Evolutionary conservation across 1,284 basidiomycete genomes (phyloP).

Genomic region (Leucoagaricus sp.): DNA sequence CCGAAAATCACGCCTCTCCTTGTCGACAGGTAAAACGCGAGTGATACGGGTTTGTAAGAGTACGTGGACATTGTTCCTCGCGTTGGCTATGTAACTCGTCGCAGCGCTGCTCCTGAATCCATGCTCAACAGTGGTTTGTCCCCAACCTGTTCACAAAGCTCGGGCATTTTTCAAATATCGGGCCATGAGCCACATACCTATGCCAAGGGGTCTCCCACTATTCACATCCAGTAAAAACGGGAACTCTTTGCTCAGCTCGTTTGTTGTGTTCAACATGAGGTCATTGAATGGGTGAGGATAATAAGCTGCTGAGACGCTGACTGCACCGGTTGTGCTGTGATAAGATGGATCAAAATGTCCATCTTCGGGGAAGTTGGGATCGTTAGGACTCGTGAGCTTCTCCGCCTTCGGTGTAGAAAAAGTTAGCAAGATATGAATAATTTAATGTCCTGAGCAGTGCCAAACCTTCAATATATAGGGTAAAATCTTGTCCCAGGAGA

Average conservation of each 20-base stretch:
- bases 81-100: constrained; percentile 36
- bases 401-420: not conserved
- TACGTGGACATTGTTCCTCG: constrained; percentile 39
- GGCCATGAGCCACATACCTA: constrained; percentile 18
- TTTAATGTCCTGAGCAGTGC: not conserved
- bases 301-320: constrained; percentile 4
- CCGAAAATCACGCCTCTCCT: not conserved
- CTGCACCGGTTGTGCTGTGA: constrained; percentile 5
- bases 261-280: constrained; percentile 1
- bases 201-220: constrained; percentile 29
- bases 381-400: not conserved
- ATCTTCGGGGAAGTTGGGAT: not conserved
- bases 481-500: constrained; percentile 3
- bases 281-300: not conserved
- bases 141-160: constrained; percentile 30
- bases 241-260: constrained; percentile 23
- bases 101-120: constrained; percentile 33
- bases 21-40: constrained; percentile 27
- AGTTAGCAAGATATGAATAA: not conserved
- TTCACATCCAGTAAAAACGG: constrained; percentile 31
- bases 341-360: constrained; percentile 12
- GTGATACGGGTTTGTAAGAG: constrained; percentile 39
- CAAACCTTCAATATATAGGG: constrained; percentile 2
- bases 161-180: constrained; percentile 4
- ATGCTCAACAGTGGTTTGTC: constrained; percentile 30